Base-by-base conservation (phyloP, 306 rosid species). In the Fragaria ananassa region DNA sequence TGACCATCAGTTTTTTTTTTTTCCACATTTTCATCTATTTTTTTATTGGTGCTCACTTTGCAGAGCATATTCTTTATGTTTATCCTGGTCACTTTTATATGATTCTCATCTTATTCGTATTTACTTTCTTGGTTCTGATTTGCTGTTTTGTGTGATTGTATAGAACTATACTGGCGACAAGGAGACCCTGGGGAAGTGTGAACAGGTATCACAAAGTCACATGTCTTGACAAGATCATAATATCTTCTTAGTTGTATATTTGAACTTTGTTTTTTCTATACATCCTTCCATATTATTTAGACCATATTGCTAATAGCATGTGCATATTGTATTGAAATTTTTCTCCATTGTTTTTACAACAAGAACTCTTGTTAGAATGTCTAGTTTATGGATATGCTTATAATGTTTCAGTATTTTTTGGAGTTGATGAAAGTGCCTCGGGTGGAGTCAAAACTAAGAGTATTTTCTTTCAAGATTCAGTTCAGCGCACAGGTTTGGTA, bases 381-480 rank as follows among this genome's bases (percentile, higher is more conserved):
- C 19, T 71, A 64, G 49, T 74, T 70, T 79, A 61, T 68, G 71
- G 71, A 67, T 51, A 39, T 79, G 46, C 75, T 78, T 76, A 74
- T 58, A 51, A 49, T 87, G 76, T 86, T 79, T 81, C 92, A 96
- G 99, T 92, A 46, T 78, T 91, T 96, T 83, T 72, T 96, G 90
- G 99, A 96, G 91, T 87, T 83, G 82, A 89, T 96, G 99, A 96
- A 91, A 87, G 99, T 96, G 70, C 99, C 98, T 70, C 90, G 99
- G 79, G 99, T 96, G 84, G 98, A 96, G 86, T 89, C 98, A 81
- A 96, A 96, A 78, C 77, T 96, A 83, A 88, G 91, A 91, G 98
- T 92, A 47, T 96, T 96, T 80, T 83, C 98, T 71, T 96, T 96
- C 86, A 96, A 92, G 86, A 92, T 96, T 81, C 99, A 96, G 86